A percentile compares a stretch with the other conserved stretches of the same genome.
Conservation (phyloP, 495 filamentous ascomycete species). For the Penicillium lagena region DNA sequence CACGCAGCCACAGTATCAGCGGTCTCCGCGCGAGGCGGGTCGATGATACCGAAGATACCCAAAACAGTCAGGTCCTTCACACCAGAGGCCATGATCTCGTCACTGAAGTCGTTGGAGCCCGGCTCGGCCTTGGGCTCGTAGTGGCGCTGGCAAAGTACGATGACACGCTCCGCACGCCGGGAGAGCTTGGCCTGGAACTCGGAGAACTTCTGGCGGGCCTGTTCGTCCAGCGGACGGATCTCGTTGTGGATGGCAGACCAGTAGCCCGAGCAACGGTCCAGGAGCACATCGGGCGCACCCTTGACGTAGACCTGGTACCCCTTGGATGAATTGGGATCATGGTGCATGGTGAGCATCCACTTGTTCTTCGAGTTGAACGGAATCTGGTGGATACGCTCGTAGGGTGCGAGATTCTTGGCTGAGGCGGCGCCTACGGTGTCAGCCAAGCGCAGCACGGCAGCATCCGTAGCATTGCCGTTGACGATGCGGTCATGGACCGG, state of each 20-base stretch:
- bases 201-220: conserved; percentile 25
- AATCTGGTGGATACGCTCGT: conserved; percentile 57
- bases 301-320: conserved; percentile 36
- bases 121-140: conserved; percentile 13
- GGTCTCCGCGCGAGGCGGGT: conserved; percentile 62
- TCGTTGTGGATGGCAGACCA: conserved; percentile 27
- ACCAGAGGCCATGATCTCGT: conserved; percentile 33
- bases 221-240: conserved; percentile 25
- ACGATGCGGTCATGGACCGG: conserved; percentile 51
- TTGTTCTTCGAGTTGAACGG: conserved; percentile 79
- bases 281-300: conserved; percentile 45
- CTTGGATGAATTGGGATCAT: conserved; percentile 4
- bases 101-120: conserved; percentile 34
- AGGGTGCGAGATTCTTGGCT: conserved; percentile 29
- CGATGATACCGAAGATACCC: conserved; percentile 47
- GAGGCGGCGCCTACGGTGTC: conserved; percentile 50
- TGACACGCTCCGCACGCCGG: conserved; percentile 43
- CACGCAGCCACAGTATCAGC: conserved; percentile 40
- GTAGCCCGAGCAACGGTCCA: conserved; percentile 38
- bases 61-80: conserved; percentile 38
- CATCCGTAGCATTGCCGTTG: conserved; percentile 68
- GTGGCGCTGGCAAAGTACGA: conserved; percentile 38
- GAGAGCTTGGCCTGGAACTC: conserved; percentile 36
- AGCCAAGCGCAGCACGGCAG: conserved; percentile 60
- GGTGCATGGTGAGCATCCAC: conserved; percentile 40